Base-by-base conservation (phyloP, 1,139 yeast species). In the Kodamaea ohmeri region DNA sequence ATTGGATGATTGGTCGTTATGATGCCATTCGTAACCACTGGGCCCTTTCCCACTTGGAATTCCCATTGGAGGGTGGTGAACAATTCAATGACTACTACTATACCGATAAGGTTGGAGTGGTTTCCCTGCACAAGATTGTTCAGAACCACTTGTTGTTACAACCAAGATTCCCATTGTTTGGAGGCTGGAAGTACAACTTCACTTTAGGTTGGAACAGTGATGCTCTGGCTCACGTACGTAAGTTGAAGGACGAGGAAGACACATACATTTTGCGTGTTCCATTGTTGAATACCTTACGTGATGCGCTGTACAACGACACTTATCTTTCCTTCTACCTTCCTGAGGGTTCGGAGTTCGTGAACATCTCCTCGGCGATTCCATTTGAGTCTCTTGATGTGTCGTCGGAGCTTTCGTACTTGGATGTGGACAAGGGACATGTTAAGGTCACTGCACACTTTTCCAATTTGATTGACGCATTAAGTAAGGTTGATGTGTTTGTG, bases 181-280 rank as follows among this genome's bases (percentile, higher is more conserved):
- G 98, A 35, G 95, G 90, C 29, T 92, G 99, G 99, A 77, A 82
- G 52, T 92, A 89, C 64, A 89, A 92, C 63, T 92, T 88, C 68
- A 92, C 98, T 15, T 65, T 92, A 53, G 97, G 97, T 6, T 94
- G 96, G 96, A 78, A 83, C 40, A 76, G 78, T 47, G 66, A 71
- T 28, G 63, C 89, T 34, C 56, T 66, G 19, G 65, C 76, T 35
- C 80, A 73, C 50, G 67, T 88, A 41, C 78, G 64, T 48, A 57
- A 59, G 44, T 49, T 66, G 11, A 49, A 59, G 16, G 60, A 56
- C 12, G 58, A 61, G 8, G 56, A 59, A n/a, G 83, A 80, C 44
- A 71, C 73, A 34, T 87, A 78, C 56, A 58, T 85, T 25, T 64
- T 85, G 29, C 73, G 71, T 38, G 76, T 89, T 18, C 96, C 97